Evolutionary conservation across 78 protist genomes (phyloP).

Genomic region (Protostelium mycophagum): DNA sequence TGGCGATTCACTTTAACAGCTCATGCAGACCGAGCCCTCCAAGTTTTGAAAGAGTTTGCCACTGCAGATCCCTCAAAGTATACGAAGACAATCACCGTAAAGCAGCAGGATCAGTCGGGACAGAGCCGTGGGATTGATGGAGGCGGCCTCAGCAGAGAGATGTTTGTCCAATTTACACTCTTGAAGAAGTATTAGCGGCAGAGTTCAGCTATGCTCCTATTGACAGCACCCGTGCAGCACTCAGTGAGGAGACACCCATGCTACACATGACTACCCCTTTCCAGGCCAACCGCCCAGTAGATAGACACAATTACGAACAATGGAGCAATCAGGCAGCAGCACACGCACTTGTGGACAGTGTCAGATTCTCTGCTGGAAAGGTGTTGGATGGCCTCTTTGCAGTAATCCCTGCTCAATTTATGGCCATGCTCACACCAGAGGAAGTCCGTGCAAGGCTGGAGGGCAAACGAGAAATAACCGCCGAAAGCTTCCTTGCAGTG

Average conservation of each 20-base stretch:
- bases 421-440: background rate
- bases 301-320: background rate
- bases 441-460: background rate
- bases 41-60: background rate
- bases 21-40: background rate
- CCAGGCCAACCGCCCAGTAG: background rate
- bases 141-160: background rate
- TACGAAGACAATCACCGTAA: background rate
- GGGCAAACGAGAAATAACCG: background rate
- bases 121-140: background rate
- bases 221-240: background rate
- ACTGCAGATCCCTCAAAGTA: background rate
- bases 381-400: background rate
- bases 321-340: background rate
- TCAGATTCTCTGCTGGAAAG: background rate
- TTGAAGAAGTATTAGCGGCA: background rate
- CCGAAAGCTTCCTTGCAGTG: background rate
- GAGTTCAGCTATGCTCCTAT: background rate
- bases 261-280: background rate
- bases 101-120: background rate
- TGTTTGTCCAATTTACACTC: background rate
- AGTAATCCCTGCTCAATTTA: background rate
- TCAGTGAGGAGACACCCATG: background rate
- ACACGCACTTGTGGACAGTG: background rate
- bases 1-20: background rate